Evolutionary conservation across 2,329 filamentous ascomycete genomes (phyloP).

Genomic region (Fusarium annulatum): DNA sequence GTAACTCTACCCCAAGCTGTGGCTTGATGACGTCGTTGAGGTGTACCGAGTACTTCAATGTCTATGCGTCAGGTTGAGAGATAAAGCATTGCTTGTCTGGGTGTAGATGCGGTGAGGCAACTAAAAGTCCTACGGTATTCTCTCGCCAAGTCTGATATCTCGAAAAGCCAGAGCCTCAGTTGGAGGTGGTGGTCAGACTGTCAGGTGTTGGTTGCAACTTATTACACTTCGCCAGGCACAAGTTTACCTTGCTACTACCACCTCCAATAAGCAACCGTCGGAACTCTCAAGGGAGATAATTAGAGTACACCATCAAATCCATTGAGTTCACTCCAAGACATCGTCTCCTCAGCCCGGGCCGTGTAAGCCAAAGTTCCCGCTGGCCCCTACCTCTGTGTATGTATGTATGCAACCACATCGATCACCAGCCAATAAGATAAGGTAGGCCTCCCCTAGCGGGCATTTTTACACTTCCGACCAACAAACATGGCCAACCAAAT

Average conservation of each 20-base stretch:
- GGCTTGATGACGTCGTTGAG: conserved; percentile 16
- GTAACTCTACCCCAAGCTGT: conserved; percentile 12
- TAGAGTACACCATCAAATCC: conserved; percentile 6
- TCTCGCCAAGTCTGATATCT: background rate
- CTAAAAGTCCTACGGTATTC: background rate
- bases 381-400: background rate
- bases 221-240: conserved; percentile 27
- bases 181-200: background rate
- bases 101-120: background rate
- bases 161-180: background rate
- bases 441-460: conserved; percentile 32
- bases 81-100: background rate
- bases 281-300: conserved; percentile 8
- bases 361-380: conserved; percentile 11
- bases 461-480: conserved; percentile 37
- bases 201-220: conserved; percentile 22
- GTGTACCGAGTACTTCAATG: background rate
- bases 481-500: conserved; percentile 25
- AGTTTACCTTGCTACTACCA: background rate
- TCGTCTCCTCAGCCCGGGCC: background rate
- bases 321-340: conserved; percentile 14
- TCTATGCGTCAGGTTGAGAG: background rate
- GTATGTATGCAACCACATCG: conserved; percentile 19
- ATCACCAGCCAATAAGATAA: conserved; percentile 16
- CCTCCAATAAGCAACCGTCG: conserved; percentile 17